Base-by-base conservation (phyloP, 805 yeast genomes). In the Saccharomycopsis sp. region DNA sequence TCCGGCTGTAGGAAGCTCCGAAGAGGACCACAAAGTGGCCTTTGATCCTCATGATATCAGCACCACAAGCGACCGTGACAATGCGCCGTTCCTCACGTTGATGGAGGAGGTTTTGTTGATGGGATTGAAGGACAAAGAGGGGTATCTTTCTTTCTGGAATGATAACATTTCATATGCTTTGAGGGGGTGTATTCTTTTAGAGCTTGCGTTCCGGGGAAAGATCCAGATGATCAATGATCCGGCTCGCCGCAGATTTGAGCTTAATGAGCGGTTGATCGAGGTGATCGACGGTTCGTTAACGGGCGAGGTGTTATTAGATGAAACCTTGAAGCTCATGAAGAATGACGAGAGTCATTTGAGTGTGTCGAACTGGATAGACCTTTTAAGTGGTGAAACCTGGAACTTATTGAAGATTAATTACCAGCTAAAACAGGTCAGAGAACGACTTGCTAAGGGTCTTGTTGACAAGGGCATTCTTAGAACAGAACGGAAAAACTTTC, bases 381-480 rank as follows among this genome's bases (percentile, higher is more conserved):
- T 93, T 59, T 79, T 94, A 62, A 83, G 91, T 62, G 99, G 96
- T 52, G 99, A 94, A 72, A 94, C 99, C 3, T 94, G 99, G 99
- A 94, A 93, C 72, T 75, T 94, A 65, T 80, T 92, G 82, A 94
- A 94, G 70, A 91, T 93, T 66, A 87, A 86, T 68, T 94, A 93
- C 75, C 99, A 94, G 74, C 81, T 94, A 71, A 94, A 94, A 69
- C 99, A 94, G 75, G 99, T 94, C 3, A 84, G 99, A 69, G 99
- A 94, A 73, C 81, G 99, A 66, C 78, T 94, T 63, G 96, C 97
- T 57, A 94, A 94, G 73, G 99, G 99, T 0, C 78, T 94, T 56
- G 99, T 96, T 44, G 99, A 94, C 72, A 94, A 94, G 74, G 98
- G 99, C 22, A 86, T 94, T 52, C 79, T 96, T 68, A 85, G 97